Conservation (phyloP, 192 early-diverging fungal genomes). For the Piromyces finnis region DNA sequence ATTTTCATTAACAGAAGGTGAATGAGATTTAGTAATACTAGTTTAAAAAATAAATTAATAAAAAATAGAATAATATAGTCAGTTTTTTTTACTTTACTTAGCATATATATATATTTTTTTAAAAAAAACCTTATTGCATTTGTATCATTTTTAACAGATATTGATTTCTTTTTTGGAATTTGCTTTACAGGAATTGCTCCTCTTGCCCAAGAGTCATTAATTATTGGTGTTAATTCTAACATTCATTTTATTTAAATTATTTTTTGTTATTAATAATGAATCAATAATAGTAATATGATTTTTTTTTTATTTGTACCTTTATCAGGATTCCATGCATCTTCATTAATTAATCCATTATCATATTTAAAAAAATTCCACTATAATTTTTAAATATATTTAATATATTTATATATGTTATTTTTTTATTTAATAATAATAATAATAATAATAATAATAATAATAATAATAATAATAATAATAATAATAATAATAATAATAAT, state of each 20-base stretch:
- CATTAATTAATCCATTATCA: not conserved
- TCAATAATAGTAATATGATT: not conserved
- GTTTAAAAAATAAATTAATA: no score
- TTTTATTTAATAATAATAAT: no score
- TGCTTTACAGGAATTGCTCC: not conserved
- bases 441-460: no score
- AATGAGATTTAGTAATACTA: no score
- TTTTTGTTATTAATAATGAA: not conserved
- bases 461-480: no score
- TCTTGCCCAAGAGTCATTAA: not conserved
- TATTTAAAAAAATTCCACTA: not conserved
- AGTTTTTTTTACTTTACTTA: no score
- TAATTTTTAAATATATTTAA: not conserved
- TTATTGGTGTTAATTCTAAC: not conserved
- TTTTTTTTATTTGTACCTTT: not conserved
- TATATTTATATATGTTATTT: no score
- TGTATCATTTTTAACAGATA: not conserved
- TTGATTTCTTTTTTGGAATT: not conserved
- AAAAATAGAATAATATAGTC: no score
- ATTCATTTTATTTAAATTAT: not conserved
- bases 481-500: no score
- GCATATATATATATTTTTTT: no score
- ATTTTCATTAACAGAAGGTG: no score
- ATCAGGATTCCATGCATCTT: not conserved
- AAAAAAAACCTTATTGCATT: not conserved